Conservation (phyloP, 345 rosid genomes). For the Dipteronia sinensis region DNA sequence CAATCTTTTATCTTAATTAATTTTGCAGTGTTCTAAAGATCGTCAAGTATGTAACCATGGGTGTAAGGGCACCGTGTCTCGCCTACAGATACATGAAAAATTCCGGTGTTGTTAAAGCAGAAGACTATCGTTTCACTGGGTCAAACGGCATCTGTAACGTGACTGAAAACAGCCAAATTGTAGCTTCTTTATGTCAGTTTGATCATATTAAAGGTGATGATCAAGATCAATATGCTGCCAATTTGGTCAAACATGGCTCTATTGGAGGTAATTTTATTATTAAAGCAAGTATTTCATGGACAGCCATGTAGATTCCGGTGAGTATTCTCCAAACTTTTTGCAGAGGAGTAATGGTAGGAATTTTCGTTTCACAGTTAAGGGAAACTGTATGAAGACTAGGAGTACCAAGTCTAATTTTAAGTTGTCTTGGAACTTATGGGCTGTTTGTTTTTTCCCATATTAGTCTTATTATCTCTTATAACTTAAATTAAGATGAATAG, state of each 20-base stretch:
- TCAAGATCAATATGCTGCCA: background rate
- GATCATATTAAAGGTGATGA: conserved; percentile 54
- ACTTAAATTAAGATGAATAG: no score
- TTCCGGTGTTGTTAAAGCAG: conserved; percentile 83
- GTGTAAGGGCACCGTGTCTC: conserved; percentile 52
- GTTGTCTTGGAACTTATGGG: no score
- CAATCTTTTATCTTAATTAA: background rate
- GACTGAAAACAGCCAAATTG: conserved; percentile 63
- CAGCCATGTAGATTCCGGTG: no score
- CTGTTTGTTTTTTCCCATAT: no score
- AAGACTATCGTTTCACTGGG: conserved; percentile 89
- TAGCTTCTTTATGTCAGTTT: conserved; percentile 73
- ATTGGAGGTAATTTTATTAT: conserved; percentile 28
- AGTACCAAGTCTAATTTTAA: no score
- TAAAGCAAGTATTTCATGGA: background rate
- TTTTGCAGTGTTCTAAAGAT: conserved; percentile 75
- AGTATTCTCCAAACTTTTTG: no score
- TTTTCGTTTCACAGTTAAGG: no score
- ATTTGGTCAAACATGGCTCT: conserved; percentile 5
- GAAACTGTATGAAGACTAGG: no score
- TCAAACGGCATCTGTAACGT: conserved; percentile 69
- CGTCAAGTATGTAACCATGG: conserved; percentile 72
- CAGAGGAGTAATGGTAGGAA: no score
- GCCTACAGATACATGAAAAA: conserved; percentile 88
- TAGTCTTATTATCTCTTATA: no score